A percentile compares a stretch with the other conserved stretches of the same genome.
These are phyloP conservation scores for Apiospora aurea DNA, from an alignment of 2,329 filamentous ascomycete genomes.

Conservation along the genomic window DNA sequence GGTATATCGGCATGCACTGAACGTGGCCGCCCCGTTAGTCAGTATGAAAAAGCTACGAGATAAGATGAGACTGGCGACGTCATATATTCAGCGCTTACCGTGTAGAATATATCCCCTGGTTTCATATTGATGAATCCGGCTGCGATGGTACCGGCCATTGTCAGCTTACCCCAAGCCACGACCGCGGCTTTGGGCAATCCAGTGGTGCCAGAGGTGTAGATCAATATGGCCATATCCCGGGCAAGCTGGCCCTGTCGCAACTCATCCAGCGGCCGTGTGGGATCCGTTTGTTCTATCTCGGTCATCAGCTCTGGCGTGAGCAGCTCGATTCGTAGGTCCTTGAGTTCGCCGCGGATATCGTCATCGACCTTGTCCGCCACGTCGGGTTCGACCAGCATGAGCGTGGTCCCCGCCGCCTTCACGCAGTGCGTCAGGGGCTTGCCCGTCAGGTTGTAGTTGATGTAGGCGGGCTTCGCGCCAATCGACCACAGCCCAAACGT, in stretches of 20 bases:
- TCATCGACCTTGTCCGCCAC: constrained; percentile 64
- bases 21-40: neutral
- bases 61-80: neutral
- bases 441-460: constrained; percentile 84
- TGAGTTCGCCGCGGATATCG: constrained; percentile 59
- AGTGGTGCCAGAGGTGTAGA: constrained; percentile 87
- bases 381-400: constrained; percentile 73
- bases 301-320: constrained; percentile 65
- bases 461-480: constrained; percentile 82
- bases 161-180: constrained; percentile 74
- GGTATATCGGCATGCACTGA: constrained; percentile 88
- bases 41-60: constrained; percentile 23
- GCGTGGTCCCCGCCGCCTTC: constrained; percentile 67
- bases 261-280: constrained; percentile 65
- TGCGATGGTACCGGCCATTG: constrained; percentile 60
- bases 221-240: constrained; percentile 72
- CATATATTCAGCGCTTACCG: constrained; percentile 61
- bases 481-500: constrained; percentile 83
- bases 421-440: constrained; percentile 78
- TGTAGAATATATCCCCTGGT: constrained; percentile 75
- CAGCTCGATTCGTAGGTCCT: constrained; percentile 64
- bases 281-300: constrained; percentile 58
- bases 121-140: constrained; percentile 64
- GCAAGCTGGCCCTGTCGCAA: constrained; percentile 57
- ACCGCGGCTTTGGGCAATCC: constrained; percentile 83